Evolutionary conservation across 352 stramenopile species (phyloP).

Genomic region (Phytopythium mirpurense): DNA sequence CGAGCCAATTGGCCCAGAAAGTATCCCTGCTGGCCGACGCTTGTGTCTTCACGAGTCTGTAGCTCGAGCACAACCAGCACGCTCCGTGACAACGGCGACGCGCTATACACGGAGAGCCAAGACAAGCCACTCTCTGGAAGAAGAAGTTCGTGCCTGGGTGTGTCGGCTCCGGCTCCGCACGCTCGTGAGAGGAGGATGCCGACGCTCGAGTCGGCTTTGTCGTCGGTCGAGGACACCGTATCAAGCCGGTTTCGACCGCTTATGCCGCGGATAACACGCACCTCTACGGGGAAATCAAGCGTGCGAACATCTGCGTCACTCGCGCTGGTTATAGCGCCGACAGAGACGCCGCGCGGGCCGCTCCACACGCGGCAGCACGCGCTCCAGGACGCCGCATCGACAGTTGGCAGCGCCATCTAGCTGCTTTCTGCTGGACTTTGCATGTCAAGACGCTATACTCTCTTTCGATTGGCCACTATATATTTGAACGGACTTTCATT

Average conservation of each 20-base stretch:
- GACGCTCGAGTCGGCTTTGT: neutral
- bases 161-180: neutral
- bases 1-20: constrained; percentile 33
- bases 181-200: neutral
- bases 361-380: constrained; percentile 41
- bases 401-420: neutral
- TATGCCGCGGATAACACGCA: constrained; percentile 5
- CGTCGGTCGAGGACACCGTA: neutral
- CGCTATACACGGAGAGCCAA: constrained; percentile 46
- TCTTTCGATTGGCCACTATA: no score
- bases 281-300: constrained; percentile 13
- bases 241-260: neutral
- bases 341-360: constrained; percentile 15
- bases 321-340: constrained; percentile 19
- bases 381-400: constrained; percentile 18
- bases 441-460: no score
- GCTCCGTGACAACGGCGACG: constrained; percentile 47
- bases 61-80: constrained; percentile 50
- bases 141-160: constrained; percentile 14
- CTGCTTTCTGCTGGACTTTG: no score
- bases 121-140: constrained; percentile 22
- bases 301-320: constrained; percentile 21
- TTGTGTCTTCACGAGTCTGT: no score
- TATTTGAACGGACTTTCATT: no score
- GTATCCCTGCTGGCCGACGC: constrained; percentile 40